phyloP scores from a whole-genome alignment of 352 stramenopile genomes.

The Thalassiosira allenii region DNA sequence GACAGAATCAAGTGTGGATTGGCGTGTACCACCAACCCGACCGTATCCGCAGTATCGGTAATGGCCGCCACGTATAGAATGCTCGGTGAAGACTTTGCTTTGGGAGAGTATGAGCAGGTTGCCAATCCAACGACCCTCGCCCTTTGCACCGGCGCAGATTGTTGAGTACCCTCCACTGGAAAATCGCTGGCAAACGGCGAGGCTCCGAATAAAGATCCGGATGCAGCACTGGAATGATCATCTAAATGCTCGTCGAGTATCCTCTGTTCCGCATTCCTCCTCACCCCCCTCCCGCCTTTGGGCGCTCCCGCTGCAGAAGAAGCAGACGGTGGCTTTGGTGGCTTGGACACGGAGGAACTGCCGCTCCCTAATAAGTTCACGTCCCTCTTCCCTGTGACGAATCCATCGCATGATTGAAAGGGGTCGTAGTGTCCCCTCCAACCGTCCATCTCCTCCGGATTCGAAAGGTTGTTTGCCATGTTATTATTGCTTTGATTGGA shows the following conservation, averaged over 20 bases:
- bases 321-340: background rate
- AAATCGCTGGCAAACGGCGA: constrained; percentile 45
- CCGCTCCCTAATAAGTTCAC: background rate
- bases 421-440: constrained; percentile 83
- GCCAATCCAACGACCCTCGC: constrained; percentile 48
- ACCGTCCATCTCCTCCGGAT: constrained; percentile 73
- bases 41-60: constrained; percentile 38
- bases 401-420: constrained; percentile 56
- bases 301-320: background rate
- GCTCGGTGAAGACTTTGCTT: background rate
- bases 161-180: background rate
- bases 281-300: background rate
- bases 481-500: constrained; percentile 4
- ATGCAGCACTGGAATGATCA: constrained; percentile 33
- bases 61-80: constrained; percentile 59
- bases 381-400: constrained; percentile 4
- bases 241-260: constrained; percentile 57
- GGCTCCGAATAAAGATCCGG: constrained; percentile 40
- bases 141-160: background rate
- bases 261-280: constrained; percentile 31
- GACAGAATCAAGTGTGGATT: constrained; percentile 61
- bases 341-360: constrained; percentile 5
- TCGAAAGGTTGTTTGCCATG: constrained; percentile 10
- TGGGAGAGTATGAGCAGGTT: background rate
- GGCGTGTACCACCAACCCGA: constrained; percentile 50